Evolutionary conservation across 2,329 filamentous ascomycete genomes (phyloP), one percentile per base, ranked within the genome.

Genomic region (Colletotrichum abscissum): DNA sequence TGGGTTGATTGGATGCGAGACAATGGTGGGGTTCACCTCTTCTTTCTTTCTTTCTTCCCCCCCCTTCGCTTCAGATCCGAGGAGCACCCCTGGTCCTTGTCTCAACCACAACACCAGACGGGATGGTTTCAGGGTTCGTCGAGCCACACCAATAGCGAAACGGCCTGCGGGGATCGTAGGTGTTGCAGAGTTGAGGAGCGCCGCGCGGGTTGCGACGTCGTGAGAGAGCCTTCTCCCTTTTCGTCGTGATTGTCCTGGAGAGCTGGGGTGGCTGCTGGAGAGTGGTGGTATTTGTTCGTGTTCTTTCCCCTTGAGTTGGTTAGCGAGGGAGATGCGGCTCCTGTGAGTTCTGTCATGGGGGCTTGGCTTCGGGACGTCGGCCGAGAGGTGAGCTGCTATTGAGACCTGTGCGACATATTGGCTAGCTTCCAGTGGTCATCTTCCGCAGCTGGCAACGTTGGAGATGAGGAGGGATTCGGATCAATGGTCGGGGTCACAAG

Each of bases 31-130:
- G 70, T 73, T 73, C 66, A 42, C 49, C 58, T 62, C 42, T 55
- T 66, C 26, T 59, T 42, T 49, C 9, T 35, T 14, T 14, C 9
- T 33, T 8, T 33, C 26, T 28, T 19, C 6, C 4, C 30, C 24
- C 28, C 35, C 35, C 42, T 54, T 65, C 58, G 58, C 58, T 68
- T 69, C 57, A 67, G 67, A 71, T 71, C 68, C 63, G 68, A 71
- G 22, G 22, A 59, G 38, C 16, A 55, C 67, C 62, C 67, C 62
- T 24, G 67, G 28, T 28, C 54, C 54, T 54, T 57, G 33, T 28
- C 26, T 28, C 38, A 42, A 16, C 59, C 58, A 14, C 62, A 46
- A 19, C 26, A 24, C n/a, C 12, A 46, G 35, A 14, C 22, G 38
- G 64, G 35, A 14, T 24, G 38, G 69, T 72, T 72, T 72, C 69